These are phyloP conservation scores for Hibiscus tridactylites DNA, from an alignment of 345 rosid species.

Conservation along the genomic window DNA sequence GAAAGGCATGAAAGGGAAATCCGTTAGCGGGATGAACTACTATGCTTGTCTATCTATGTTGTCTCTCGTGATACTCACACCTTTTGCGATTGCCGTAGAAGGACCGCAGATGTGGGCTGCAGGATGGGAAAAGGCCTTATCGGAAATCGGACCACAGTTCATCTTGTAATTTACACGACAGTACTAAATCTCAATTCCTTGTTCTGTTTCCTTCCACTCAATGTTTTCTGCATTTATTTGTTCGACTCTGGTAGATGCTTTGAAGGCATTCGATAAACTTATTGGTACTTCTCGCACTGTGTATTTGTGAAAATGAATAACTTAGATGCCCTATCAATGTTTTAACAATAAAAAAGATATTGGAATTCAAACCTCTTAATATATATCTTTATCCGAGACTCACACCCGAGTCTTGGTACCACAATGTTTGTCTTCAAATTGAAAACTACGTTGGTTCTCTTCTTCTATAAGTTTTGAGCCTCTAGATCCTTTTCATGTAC, in stretches of 20 bases:
- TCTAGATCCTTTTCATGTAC: not conserved
- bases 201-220: not conserved
- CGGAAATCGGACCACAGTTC: constrained; percentile 78
- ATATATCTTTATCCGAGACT: not conserved
- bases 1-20: constrained; percentile 96
- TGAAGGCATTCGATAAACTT: not conserved
- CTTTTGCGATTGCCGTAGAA: constrained; percentile 91
- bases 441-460: no score
- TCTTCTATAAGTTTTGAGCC: no score
- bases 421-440: no score
- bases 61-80: constrained; percentile 87
- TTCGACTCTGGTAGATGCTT: not conserved
- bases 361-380: not conserved
- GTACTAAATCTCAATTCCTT: not conserved
- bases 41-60: constrained; percentile 92
- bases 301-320: not conserved
- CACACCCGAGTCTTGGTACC: not conserved
- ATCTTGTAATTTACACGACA: constrained; percentile 42
- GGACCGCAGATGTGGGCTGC: constrained; percentile 97
- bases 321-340: not conserved
- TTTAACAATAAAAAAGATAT: not conserved
- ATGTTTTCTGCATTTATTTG: constrained; percentile 1
- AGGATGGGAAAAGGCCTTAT: constrained; percentile 66
- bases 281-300: not conserved
- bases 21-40: constrained; percentile 99